Evolutionary conservation across 352 stramenopile species (phyloP).

Genomic region (Phytopythium chamaehyphon): DNA sequence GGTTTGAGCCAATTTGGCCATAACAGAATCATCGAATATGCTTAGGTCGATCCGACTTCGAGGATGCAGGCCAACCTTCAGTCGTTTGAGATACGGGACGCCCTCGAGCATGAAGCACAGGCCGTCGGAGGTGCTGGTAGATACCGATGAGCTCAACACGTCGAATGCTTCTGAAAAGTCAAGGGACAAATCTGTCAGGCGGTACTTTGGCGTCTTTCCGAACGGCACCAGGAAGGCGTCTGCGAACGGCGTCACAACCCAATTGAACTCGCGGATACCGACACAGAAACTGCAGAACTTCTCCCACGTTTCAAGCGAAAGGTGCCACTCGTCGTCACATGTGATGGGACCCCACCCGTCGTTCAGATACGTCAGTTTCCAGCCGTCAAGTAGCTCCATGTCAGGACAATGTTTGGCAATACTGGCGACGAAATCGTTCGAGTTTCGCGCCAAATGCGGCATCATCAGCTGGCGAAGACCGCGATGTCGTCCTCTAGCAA

Average conservation of each 20-base stretch:
- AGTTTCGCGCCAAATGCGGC: constrained; percentile 27
- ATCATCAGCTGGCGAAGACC: constrained; percentile 40
- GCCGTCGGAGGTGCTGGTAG: constrained; percentile 26
- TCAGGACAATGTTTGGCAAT: constrained; percentile 38
- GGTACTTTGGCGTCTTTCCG: constrained; percentile 28
- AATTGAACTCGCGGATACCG: constrained; percentile 53
- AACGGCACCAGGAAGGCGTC: constrained; percentile 49
- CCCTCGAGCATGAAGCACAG: constrained; percentile 27
- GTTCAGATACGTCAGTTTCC: constrained; percentile 49
- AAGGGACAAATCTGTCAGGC: constrained; percentile 30
- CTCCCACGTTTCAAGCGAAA: constrained; percentile 33
- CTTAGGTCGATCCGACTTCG: constrained; percentile 28
- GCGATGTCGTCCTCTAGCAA: constrained; percentile 18
- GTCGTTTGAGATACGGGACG: constrained; percentile 23
- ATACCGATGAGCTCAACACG: constrained; percentile 10
- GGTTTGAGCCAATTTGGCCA: constrained; percentile 15
- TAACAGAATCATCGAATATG: constrained; percentile 36
- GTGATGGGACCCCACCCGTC: constrained; percentile 40
- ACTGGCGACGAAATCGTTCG: constrained; percentile 33
- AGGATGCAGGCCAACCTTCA: constrained; percentile 37
- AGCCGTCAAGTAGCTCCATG: constrained; percentile 52
- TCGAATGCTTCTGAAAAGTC: constrained; percentile 31
- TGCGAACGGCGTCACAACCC: constrained; percentile 43
- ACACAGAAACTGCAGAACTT: constrained; percentile 33
- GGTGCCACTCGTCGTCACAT: constrained; percentile 50